Evolutionary conservation across 208 protist genomes (phyloP), one percentile per base, ranked within the genome.

Genomic region (Trypanosoma cruzi): DNA sequence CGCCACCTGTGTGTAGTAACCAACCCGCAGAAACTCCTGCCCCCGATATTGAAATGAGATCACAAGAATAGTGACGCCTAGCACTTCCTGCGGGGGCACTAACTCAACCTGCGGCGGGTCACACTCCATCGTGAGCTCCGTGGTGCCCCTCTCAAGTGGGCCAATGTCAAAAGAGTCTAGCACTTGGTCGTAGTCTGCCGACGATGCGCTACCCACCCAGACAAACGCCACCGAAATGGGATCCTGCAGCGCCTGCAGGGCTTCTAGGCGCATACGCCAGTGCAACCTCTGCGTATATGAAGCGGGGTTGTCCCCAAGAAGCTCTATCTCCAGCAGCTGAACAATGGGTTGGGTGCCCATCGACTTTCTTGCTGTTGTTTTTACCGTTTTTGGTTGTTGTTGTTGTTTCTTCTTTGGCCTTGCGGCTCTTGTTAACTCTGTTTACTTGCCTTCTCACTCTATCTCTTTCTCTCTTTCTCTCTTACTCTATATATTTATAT

Each of bases 121-220:
- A 59, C 93, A 97, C 72, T 98, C 85, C 53, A 99, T 86, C 18
- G 86, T 86, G 71, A 99, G 98, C 73, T 98, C 96, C 44, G 96
- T 98, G 20, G 83, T 73, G 18, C 98, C 98, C 18, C 86, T 69
- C 24, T 89, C 80, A 1, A 99, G 80, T 8, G 98, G 98, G 4
- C 98, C 98, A 10, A 99, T 96, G 29, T 98, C 87, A 52, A 99
- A 96, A 54, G 87, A 90, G 64, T 99, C 98, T 6, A 99, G 90
- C 22, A 85, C 85, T 80, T 99, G 98, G 80, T 99, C 98, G 69
- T 93, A 95, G 37, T 93, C 80, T n/a, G 94, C 86, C 20, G 73
- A 91, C 18, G 95, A 93, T 5, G 97, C 90, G 52, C 95, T 99
- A 26, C 98, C 98, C 32, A 99, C 97, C 93, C 99, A 99, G 18